These are phyloP conservation scores for Boletus edulis DNA, from an alignment of 768 basidiomycete species.

Conservation along the genomic window DNA sequence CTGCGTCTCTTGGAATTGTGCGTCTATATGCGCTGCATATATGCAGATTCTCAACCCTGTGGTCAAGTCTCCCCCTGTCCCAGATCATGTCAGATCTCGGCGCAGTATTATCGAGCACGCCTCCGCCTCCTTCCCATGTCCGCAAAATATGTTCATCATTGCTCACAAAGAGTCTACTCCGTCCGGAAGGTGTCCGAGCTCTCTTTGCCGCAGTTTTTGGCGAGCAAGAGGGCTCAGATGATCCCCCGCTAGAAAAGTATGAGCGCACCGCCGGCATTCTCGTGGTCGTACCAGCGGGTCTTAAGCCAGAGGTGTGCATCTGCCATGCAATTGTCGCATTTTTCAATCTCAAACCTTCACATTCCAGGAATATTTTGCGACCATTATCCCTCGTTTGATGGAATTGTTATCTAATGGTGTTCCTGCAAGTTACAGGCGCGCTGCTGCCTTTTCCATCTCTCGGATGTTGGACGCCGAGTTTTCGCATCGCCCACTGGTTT, in stretches of 20 bases:
- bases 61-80: constrained; percentile 53
- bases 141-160: constrained; percentile 59
- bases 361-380: constrained; percentile 58
- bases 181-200: constrained; percentile 67
- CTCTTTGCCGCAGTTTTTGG: constrained; percentile 70
- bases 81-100: constrained; percentile 68
- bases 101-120: constrained; percentile 45
- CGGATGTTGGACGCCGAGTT: constrained; percentile 50
- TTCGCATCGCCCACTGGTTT: constrained; percentile 14
- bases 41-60: constrained; percentile 6
- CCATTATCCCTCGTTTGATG: constrained; percentile 54
- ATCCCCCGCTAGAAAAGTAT: constrained; percentile 63
- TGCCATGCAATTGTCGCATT: background rate
- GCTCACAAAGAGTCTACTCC: constrained; percentile 67
- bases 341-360: background rate
- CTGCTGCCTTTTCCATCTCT: constrained; percentile 67
- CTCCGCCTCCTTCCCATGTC: constrained; percentile 47
- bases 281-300: constrained; percentile 55
- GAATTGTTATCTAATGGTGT: constrained; percentile 42
- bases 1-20: constrained; percentile 64
- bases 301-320: constrained; percentile 50
- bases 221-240: constrained; percentile 51
- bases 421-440: constrained; percentile 47
- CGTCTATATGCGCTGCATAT: constrained; percentile 30
- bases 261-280: constrained; percentile 70